Percentiles rank a stretch among this genome's conserved stretches.
Evolutionary conservation across 257 asterid genomes (phyloP).

Genomic region (Rubia yunnanensis): DNA sequence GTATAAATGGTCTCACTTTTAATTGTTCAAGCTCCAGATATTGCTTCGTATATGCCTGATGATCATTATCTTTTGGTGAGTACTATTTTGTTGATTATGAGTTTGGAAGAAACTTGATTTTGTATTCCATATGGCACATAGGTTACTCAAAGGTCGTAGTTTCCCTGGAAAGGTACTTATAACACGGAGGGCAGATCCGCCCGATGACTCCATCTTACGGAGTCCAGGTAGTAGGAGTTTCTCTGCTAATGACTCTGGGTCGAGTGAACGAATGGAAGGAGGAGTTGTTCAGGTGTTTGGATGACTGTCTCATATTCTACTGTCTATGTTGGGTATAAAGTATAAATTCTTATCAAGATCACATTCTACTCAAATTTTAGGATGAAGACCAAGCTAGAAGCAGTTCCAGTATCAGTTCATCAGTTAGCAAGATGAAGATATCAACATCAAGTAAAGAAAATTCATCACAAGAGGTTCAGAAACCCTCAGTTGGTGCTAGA

Average conservation of each 20-base stretch:
- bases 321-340: neutral
- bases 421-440: constrained; percentile 33
- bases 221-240: constrained; percentile 54
- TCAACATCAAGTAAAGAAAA: constrained; percentile 34
- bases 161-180: constrained; percentile 92
- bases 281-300: constrained; percentile 43
- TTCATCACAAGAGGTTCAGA: constrained; percentile 46
- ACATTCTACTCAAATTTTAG: constrained; percentile 28
- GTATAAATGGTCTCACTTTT: no score
- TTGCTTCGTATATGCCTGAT: neutral
- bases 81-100: neutral
- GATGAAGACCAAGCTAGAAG: constrained; percentile 53
- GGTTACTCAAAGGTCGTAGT: constrained; percentile 94
- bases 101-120: neutral
- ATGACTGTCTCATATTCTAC: neutral
- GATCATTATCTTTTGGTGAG: neutral
- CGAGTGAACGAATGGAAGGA: constrained; percentile 38
- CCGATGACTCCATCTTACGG: constrained; percentile 39
- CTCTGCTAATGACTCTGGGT: constrained; percentile 39
- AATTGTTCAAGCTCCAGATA: neutral
- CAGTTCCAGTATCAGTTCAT: constrained; percentile 40
- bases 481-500: constrained; percentile 69
- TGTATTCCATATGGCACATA: constrained; percentile 17
- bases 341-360: constrained; percentile 7
- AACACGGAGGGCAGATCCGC: constrained; percentile 58